Base-by-base conservation (phyloP, 2,329 filamentous ascomycete genomes). In the Fusarium pininemorale region DNA sequence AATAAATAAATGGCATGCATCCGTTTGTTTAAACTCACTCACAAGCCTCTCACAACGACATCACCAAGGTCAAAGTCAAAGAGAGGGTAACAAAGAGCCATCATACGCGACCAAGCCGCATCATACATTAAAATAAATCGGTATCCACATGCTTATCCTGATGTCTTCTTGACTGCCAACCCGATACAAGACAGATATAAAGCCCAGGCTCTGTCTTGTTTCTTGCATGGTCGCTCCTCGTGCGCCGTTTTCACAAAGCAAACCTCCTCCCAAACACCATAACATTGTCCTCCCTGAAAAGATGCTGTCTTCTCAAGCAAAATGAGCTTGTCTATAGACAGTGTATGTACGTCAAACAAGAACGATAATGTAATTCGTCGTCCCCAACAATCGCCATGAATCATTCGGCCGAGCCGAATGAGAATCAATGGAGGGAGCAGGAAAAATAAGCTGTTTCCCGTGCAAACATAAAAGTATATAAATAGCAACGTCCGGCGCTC, bases 401-500 rank as follows among this genome's bases (percentile, higher is more conserved):
- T 79, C 73, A 70, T 76, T 67, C 77, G 69, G 69, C 59, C 71
- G 53, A 74, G 66, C 65, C 57, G 68, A 62, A 38, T 69, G 39
- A 56, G 62, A 72, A 60, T 63, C 51, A 65, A 59, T 65, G 18
- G n/a, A 28, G 26, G 39, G 56, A 72, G 56, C 70, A 66, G 39
- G 37, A 64, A 58, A 44, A n/a, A 45, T 45, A 45, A 54, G 65
- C 53, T 53, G 57, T 66, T 65, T 77, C 62, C 75, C 67, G 63
- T 68, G 56, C 70, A 39, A 74, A 70, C 74, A 72, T 78, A 78
- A 51, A 32, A 35, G n/a, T 77, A 77, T 69, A 72, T 79, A 80
- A 77, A 80, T 79, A 74, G 74, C 79, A 75, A 78, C 81, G 76
- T 59, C 78, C 75, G 71, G 75, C 79, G 75, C 75, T 77, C 71